Evolutionary conservation across 2,329 filamentous ascomycete species (phyloP).

Genomic region (Zasmidium cellare): DNA sequence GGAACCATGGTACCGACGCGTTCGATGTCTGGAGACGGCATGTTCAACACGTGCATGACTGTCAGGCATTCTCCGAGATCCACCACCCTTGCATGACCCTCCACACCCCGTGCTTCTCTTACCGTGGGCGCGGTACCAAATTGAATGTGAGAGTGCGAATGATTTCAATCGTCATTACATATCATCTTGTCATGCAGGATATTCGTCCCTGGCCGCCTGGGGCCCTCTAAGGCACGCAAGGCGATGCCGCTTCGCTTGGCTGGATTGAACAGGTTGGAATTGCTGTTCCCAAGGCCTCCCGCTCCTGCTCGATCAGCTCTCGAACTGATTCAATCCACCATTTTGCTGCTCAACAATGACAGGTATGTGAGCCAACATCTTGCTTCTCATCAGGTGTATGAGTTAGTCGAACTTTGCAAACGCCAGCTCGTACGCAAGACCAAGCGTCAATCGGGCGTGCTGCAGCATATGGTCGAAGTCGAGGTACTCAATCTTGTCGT

Average conservation of each 20-base stretch:
- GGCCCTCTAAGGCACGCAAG: not conserved
- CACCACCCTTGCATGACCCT: not conserved
- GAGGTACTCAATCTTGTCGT: slow-evolving; percentile 69
- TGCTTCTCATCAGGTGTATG: not conserved
- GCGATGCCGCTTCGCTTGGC: not conserved
- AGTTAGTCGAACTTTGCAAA: slow-evolving; percentile 65
- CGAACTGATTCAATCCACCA: not conserved
- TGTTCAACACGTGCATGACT: slow-evolving; percentile 3
- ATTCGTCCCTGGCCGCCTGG: not conserved
- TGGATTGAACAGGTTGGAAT: too few species aligned
- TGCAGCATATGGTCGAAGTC: slow-evolving; percentile 91
- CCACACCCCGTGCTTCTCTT: not conserved
- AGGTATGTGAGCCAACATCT: too few species aligned
- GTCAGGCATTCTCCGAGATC: not conserved
- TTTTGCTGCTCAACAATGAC: not conserved
- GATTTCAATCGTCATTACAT: not conserved
- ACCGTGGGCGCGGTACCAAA: not conserved
- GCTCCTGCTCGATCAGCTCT: too few species aligned
- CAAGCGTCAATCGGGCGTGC: slow-evolving; percentile 81
- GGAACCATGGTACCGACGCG: not conserved
- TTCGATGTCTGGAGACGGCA: not conserved
- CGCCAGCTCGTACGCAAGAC: slow-evolving; percentile 79
- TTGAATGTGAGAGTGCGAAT: not conserved
- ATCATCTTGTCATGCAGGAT: not conserved
- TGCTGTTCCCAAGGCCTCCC: not conserved